Conservation (phyloP, 177 flowering plant genomes). For the Vitis hybrid region DNA sequence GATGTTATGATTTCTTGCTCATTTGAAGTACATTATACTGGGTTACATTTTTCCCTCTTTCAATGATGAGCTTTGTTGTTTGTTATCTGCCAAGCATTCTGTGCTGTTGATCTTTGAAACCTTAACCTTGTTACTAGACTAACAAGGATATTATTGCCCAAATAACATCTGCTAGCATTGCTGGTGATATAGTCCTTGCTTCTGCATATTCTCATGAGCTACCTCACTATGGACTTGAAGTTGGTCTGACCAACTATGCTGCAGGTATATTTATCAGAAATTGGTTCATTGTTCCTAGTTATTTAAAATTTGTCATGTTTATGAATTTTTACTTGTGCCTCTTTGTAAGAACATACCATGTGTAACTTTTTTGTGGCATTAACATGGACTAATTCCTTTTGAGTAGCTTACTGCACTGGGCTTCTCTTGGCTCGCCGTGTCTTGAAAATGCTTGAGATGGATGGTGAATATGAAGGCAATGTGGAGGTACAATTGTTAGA, state of each 20-base stretch:
- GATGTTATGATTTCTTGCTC: too few species aligned
- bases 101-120: slow-evolving; percentile 3
- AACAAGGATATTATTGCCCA: slow-evolving; percentile 87
- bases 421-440: slow-evolving; percentile 92
- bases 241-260: slow-evolving; percentile 95
- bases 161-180: slow-evolving; percentile 74
- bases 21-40: background rate
- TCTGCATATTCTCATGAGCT: slow-evolving; percentile 90
- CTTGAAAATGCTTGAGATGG: slow-evolving; percentile 83
- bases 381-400: background rate
- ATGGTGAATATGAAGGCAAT: slow-evolving; percentile 82
- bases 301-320: too few species aligned
- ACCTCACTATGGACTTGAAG: slow-evolving; percentile 86
- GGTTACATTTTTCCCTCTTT: background rate
- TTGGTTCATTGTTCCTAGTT: too few species aligned
- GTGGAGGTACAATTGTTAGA: slow-evolving; percentile 60
- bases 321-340: too few species aligned
- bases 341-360: too few species aligned
- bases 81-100: background rate
- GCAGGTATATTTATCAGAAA: slow-evolving; percentile 51
- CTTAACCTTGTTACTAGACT: slow-evolving; percentile 44
- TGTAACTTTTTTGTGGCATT: too few species aligned
- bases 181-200: slow-evolving; percentile 84
- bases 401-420: slow-evolving; percentile 88
- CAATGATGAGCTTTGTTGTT: background rate